These are phyloP conservation scores for Diaporthe sp. DNA, from an alignment of 2,329 filamentous ascomycete species.

Conservation along the genomic window DNA sequence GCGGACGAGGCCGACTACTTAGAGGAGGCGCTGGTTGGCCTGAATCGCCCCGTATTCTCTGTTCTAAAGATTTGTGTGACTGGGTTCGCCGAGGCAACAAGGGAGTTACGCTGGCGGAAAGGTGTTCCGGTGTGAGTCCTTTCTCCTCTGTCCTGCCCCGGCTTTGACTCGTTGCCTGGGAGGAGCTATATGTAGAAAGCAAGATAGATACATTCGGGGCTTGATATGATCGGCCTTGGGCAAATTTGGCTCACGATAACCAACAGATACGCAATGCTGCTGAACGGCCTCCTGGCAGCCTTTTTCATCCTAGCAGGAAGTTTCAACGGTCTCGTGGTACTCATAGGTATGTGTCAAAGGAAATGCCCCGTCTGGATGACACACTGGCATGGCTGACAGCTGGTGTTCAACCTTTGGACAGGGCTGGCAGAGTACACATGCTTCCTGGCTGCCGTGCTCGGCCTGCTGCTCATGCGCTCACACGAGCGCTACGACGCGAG, in stretches of 20 bases:
- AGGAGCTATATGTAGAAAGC: background rate
- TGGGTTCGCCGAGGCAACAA: conserved; percentile 40
- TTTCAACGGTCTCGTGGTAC: conserved; percentile 4
- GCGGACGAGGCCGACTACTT: conserved; percentile 43
- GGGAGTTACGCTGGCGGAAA: conserved; percentile 37
- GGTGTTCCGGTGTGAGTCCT: conserved; percentile 38
- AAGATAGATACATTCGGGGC: too few relatives aligned
- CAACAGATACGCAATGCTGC: conserved; percentile 22
- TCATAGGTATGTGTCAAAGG: background rate
- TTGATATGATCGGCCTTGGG: background rate
- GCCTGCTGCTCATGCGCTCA: conserved; percentile 40
- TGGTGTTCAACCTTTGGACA: conserved; percentile 25
- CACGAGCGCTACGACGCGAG: conserved; percentile 35
- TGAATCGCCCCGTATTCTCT: conserved; percentile 32
- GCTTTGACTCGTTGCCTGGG: background rate
- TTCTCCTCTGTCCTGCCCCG: background rate
- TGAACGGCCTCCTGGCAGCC: conserved; percentile 29
- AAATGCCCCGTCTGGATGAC: background rate
- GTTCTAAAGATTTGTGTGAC: conserved; percentile 37
- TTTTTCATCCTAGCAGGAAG: background rate
- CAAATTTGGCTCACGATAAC: background rate
- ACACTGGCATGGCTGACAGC: background rate
- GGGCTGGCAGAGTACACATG: conserved; percentile 42
- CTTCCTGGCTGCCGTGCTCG: conserved; percentile 41
- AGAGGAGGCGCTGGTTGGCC: conserved; percentile 34